phyloP scores from a whole-genome alignment of 345 rosid genomes.

The Aquilaria malaccensis region DNA sequence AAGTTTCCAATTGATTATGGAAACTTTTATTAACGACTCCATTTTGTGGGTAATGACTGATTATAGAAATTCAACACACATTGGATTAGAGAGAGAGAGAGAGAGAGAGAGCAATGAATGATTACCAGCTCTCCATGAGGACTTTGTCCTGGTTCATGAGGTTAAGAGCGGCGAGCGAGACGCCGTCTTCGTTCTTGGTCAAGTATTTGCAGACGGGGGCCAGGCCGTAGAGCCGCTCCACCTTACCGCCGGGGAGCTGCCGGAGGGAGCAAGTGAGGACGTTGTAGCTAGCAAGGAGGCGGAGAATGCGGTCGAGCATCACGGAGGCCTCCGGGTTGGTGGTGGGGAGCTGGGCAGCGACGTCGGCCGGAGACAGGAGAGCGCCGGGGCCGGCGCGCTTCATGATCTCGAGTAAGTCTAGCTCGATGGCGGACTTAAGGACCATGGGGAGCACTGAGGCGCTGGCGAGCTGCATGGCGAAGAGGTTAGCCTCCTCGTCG shows the following conservation, averaged over 20 bases:
- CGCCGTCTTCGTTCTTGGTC: slow-evolving; percentile 77
- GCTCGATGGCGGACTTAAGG: slow-evolving; percentile 82
- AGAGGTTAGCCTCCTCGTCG: slow-evolving; percentile 67
- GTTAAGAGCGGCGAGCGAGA: slow-evolving; percentile 53
- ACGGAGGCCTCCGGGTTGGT: slow-evolving; percentile 67
- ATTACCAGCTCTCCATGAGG: slow-evolving; percentile 92
- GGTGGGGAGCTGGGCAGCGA: slow-evolving; percentile 66
- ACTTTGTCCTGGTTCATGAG: slow-evolving; percentile 91
- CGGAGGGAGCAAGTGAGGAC: slow-evolving; percentile 45
- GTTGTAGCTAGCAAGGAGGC: slow-evolving; percentile 64
- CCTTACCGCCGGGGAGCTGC: slow-evolving; percentile 31
- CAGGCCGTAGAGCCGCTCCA: slow-evolving; percentile 57
- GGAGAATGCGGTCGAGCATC: slow-evolving; percentile 68
- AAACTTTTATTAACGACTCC: no score
- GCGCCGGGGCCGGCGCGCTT: slow-evolving; percentile 49
- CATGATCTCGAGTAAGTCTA: slow-evolving; percentile 81
- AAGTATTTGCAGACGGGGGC: slow-evolving; percentile 85
- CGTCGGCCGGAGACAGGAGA: slow-evolving; percentile 40
- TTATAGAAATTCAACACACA: no score
- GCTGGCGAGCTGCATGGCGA: slow-evolving; percentile 67
- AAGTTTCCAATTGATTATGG: no score
- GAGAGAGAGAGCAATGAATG: no score
- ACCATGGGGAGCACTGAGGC: slow-evolving; percentile 83
- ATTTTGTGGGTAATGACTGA: no score
- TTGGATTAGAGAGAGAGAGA: no score